These are phyloP conservation scores for Penicillium alfredii DNA, from an alignment of 495 filamentous ascomycete genomes.

Conservation along the genomic window DNA sequence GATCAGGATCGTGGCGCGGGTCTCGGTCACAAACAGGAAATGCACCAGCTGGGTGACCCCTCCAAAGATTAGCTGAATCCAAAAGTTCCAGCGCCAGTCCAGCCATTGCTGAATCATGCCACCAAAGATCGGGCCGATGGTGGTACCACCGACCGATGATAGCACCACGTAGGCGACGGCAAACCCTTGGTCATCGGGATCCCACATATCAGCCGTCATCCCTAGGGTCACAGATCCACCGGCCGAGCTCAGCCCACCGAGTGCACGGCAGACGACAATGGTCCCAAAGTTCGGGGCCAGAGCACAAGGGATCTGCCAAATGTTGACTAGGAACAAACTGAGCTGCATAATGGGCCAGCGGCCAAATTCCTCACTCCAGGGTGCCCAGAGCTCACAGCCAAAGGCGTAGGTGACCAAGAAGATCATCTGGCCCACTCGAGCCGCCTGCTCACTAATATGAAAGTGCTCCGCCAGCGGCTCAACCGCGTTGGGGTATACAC, in stretches of 20 bases:
- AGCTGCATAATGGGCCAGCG: conserved; percentile 67
- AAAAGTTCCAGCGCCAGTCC: conserved; percentile 72
- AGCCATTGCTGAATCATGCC: conserved; percentile 64
- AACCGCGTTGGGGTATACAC: conserved; percentile 63
- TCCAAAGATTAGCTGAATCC: conserved; percentile 75
- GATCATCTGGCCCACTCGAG: conserved; percentile 59
- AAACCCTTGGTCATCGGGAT: conserved; percentile 58
- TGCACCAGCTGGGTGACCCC: conserved; percentile 58
- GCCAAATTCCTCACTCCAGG: conserved; percentile 76
- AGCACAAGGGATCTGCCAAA: conserved; percentile 68
- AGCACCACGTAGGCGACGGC: conserved; percentile 71
- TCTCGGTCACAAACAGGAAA: conserved; percentile 63
- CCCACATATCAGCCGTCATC: conserved; percentile 78
- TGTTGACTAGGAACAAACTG: conserved; percentile 63
- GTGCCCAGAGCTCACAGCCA: conserved; percentile 78
- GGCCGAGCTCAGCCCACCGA: conserved; percentile 67
- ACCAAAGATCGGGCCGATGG: conserved; percentile 73
- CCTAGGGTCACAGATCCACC: conserved; percentile 77
- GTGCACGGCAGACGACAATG: conserved; percentile 56
- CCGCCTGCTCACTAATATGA: conserved; percentile 56
- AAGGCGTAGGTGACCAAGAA: conserved; percentile 73
- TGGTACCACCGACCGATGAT: conserved; percentile 68
- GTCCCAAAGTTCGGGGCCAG: conserved; percentile 64
- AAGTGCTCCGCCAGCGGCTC: conserved; percentile 56
- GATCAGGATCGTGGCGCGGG: conserved; percentile 59